phyloP scores from a whole-genome alignment of 495 filamentous ascomycete species.

The Hypoxylon cercidicola region DNA sequence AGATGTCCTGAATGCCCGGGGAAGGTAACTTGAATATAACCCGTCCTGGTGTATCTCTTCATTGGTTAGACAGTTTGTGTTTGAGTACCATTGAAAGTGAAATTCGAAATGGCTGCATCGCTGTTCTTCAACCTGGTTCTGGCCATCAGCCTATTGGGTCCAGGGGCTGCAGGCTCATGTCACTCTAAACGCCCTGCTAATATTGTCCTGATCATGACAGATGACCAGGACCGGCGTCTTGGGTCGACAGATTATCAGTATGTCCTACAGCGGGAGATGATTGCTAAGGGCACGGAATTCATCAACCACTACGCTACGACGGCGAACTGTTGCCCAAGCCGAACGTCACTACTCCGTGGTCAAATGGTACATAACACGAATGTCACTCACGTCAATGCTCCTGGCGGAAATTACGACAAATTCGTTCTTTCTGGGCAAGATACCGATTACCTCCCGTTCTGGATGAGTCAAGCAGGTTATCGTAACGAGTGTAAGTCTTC shows the following conservation, averaged over 20 bases:
- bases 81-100: no score
- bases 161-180: no score
- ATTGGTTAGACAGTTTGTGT: no score
- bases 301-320: constrained; percentile 59
- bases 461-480: constrained; percentile 66
- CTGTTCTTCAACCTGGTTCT: no score
- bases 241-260: constrained; percentile 59
- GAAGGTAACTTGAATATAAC: no score
- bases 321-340: constrained; percentile 60
- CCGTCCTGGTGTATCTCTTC: no score
- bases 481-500: constrained; percentile 59
- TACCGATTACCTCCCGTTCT: constrained; percentile 64
- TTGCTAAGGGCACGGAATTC: constrained; percentile 57
- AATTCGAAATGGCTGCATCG: no score
- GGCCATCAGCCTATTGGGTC: no score
- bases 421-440: constrained; percentile 65
- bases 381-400: constrained; percentile 65
- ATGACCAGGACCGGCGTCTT: constrained; percentile 64
- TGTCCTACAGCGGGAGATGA: constrained; percentile 47
- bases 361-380: constrained; percentile 70
- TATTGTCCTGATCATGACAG: constrained; percentile 64
- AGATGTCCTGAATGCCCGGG: no score
- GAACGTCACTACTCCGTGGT: constrained; percentile 65
- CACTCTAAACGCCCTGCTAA: no score
- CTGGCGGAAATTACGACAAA: constrained; percentile 65